Base-by-base conservation (phyloP, 208 protist species). In the Leishmania arabica region DNA sequence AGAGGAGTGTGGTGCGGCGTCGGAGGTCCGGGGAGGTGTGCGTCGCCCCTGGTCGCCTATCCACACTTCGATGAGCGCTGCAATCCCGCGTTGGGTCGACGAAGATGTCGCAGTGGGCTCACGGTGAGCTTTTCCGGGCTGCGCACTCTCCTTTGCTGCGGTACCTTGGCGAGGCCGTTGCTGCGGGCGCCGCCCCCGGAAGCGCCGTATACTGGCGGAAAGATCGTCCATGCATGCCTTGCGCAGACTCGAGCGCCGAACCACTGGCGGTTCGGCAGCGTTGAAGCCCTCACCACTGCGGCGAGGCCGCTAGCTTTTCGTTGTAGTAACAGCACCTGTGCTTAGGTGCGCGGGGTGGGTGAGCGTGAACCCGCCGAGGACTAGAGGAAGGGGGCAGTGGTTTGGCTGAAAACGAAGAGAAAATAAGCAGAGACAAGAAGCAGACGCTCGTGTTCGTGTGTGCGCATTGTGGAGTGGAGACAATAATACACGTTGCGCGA, bases 201-300 rank as follows among this genome's bases (percentile, higher is more conserved):
- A 37, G 42, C 69, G 69, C 45, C n/a, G 40, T 53, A 73, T 73
- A 31, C 45, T 8, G 47, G 45, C 45, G 47, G 40, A 34, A 31
- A 73, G 47, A 27, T 73, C 69, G 40, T 73, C 69, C 69, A 73
- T 73, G 45, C 40, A 31, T 51, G 27, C 51, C 42, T 37, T 73
- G 27, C 45, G 69, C 31, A 45, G 69, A 37, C 9, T 15, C 24
- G 69, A 54, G 45, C 24, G 2, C 45, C 47, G 69, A 53, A 1
- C 13, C 9, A 21, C 45, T 47, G 45, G 42, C 42, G 7, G 6
- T 37, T 51, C 34, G 17, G 40, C 45, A 13, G 17, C 69, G 69
- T n/a, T 34, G 42, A 27, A 3, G 21, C 11, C 21, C 27, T 47
- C n/a, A 8, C 27, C 40, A 47, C 37, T 1, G 34, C 34, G 9